A percentile compares a stretch with the other conserved stretches of the same genome.
These are phyloP conservation scores for Annulohypoxylon stygium DNA, from an alignment of 495 filamentous ascomycete genomes.

Conservation along the genomic window DNA sequence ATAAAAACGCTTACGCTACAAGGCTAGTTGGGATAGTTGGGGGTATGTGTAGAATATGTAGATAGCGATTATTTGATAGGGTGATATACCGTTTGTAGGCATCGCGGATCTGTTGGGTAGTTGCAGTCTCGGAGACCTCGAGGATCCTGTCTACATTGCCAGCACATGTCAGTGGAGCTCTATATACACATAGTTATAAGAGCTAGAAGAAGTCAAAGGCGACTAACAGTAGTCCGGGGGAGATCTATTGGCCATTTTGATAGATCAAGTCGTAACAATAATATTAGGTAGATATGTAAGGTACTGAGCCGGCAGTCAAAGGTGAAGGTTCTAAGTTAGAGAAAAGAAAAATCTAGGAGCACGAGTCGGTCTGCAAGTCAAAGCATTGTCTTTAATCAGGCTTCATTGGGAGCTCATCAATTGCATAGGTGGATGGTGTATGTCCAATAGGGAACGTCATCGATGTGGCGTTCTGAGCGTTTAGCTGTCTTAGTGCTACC, in stretches of 20 bases:
- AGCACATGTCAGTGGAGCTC: slow-evolving; percentile 40
- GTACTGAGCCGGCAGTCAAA: background rate
- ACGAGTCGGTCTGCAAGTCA: slow-evolving; percentile 11
- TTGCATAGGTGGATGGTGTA: slow-evolving; percentile 5
- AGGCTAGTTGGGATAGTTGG: background rate
- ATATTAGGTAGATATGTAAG: background rate
- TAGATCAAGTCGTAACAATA: background rate
- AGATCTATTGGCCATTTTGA: slow-evolving; percentile 55
- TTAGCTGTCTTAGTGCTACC: background rate
- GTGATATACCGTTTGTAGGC: slow-evolving; percentile 85
- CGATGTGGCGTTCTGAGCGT: slow-evolving; percentile 34
- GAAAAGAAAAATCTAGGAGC: slow-evolving; percentile 8
- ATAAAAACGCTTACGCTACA: slow-evolving; percentile 2
- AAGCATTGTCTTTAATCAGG: slow-evolving; percentile 28
- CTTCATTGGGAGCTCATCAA: slow-evolving; percentile 27
- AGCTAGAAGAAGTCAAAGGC: slow-evolving; percentile 5
- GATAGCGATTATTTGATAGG: too few relatives aligned
- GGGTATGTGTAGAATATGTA: too few relatives aligned
- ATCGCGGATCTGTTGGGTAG: slow-evolving; percentile 86
- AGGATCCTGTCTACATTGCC: slow-evolving; percentile 63
- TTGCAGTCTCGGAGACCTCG: slow-evolving; percentile 78
- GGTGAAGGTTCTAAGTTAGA: background rate
- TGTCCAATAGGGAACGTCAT: slow-evolving; percentile 42
- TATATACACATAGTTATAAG: background rate
- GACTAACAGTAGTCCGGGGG: slow-evolving; percentile 68